These are phyloP conservation scores for Curvularia sp. DNA, from an alignment of 2,329 filamentous ascomycete genomes.

Conservation along the genomic window DNA sequence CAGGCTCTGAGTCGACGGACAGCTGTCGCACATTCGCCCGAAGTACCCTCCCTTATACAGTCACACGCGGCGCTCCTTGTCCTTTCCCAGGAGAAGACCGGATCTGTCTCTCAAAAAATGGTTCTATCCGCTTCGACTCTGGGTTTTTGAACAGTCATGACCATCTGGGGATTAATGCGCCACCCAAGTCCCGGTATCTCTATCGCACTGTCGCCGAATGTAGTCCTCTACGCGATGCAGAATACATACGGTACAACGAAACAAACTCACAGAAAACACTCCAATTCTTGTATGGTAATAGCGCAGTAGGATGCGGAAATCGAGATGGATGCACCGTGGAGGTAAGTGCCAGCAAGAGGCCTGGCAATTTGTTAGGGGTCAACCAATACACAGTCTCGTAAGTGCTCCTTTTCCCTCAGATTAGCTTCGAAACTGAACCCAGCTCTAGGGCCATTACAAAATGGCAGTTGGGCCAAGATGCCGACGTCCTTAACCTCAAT, in stretches of 20 bases:
- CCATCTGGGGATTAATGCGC: slow-evolving; percentile 35
- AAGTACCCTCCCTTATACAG: slow-evolving; percentile 17
- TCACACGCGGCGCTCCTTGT: slow-evolving; percentile 21
- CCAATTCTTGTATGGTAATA: slow-evolving; percentile 17
- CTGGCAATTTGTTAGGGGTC: slow-evolving; percentile 10
- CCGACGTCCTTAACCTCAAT: neutral
- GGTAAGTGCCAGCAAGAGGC: slow-evolving; percentile 12
- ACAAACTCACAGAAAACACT: slow-evolving; percentile 8
- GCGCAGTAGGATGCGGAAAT: neutral
- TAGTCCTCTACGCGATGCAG: slow-evolving; percentile 29
- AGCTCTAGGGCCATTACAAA: slow-evolving; percentile 5
- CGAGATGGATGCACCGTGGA: neutral
- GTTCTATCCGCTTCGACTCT: slow-evolving; percentile 31
- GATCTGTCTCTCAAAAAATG: slow-evolving; percentile 23
- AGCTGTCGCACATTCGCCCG: slow-evolving; percentile 28
- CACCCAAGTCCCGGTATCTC: slow-evolving; percentile 28
- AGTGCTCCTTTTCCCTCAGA: neutral
- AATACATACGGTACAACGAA: slow-evolving; percentile 17
- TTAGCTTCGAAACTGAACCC: neutral
- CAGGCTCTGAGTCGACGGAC: slow-evolving; percentile 13
- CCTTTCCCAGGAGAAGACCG: slow-evolving; percentile 24
- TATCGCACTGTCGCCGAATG: slow-evolving; percentile 30
- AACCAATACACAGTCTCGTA: slow-evolving; percentile 20
- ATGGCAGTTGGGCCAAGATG: neutral
- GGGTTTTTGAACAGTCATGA: slow-evolving; percentile 31